Evolutionary conservation across 2,329 filamentous ascomycete species (phyloP), one percentile per base, ranked within the genome.

Genomic region (Aspergillus puulaauensis): DNA sequence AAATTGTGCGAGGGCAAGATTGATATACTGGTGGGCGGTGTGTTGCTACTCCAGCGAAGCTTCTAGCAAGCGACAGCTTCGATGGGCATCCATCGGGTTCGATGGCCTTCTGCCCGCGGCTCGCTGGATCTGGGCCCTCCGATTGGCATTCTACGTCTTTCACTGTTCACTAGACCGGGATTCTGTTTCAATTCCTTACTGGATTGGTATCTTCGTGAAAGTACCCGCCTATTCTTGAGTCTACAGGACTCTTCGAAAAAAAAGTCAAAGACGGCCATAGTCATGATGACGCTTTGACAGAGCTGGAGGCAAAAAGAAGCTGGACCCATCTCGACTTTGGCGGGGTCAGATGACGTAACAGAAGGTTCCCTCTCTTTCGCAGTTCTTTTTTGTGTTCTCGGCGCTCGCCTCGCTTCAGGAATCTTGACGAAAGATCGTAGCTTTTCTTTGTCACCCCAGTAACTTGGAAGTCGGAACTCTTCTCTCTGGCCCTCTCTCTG

Each of bases 11-110:
- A 66, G 65, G 66, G 52, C 66, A 69, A 62, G 67, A 66, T 66
- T 73, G 64, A 75, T 76, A 77, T 75, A 76, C 61, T 70, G 67
- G 68, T 66, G 70, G 73, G 73, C 71, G 73, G 74, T 75, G 73
- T 70, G 68, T 66, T 71, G 63, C 52, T 67, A 54, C 58, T 64
- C 67, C 61, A 65, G 66, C 65, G 67, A 76, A 75, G 72, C 68
- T 77, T 77, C 74, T 76, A 77, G 74, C 68, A 72, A 66, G 63
- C 61, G 58, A 45, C 54, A 63, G 68, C 64, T 76, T 77, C 74
- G 67, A 75, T 58, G 62, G 62, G 60, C 54, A 69, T 75, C 73
- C 70, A 73, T 68, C 59, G 45, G 69, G 57, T 75, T 75, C 73
- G 69, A 74, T 56, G 55, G 44, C 27, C 63, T 70, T 70, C 69